Percentiles rank a stretch among this genome's conserved stretches.
Evolutionary conservation across 2,329 filamentous ascomycete genomes (phyloP).

Genomic region (Fusarium redolens): DNA sequence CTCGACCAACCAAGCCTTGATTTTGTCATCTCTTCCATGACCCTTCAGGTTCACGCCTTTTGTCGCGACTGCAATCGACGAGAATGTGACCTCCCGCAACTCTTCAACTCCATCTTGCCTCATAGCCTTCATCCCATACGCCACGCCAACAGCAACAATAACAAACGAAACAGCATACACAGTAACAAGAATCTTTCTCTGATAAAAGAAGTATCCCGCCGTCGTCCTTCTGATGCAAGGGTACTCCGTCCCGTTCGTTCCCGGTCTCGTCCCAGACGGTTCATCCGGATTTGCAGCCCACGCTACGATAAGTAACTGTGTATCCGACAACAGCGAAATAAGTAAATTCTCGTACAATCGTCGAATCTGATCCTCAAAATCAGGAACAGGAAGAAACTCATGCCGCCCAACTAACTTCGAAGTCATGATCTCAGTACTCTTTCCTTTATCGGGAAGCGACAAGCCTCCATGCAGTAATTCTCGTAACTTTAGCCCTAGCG

Average conservation of each 20-base stretch:
- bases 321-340: constrained; percentile 28
- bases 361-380: background rate
- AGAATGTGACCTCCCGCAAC: constrained; percentile 29
- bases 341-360: constrained; percentile 27
- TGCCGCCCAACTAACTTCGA: constrained; percentile 18
- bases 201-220: constrained; percentile 20
- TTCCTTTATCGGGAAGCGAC: background rate
- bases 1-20: background rate
- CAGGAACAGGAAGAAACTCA: constrained; percentile 13
- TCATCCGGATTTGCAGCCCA: constrained; percentile 24
- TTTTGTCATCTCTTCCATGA: accelerated
- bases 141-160: constrained; percentile 16
- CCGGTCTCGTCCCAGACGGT: background rate
- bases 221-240: constrained; percentile 11
- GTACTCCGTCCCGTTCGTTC: constrained; percentile 4
- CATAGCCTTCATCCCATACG: constrained; percentile 25
- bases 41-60: background rate
- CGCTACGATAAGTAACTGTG: constrained; percentile 21
- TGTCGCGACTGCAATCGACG: constrained; percentile 8
- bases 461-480: constrained; percentile 7
- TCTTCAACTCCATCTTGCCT: constrained; percentile 16
- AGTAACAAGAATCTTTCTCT: constrained; percentile 3
- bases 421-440: background rate
- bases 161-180: constrained; percentile 21
- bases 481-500: constrained; percentile 16